phyloP scores from a whole-genome alignment of 2,329 filamentous ascomycete species.

The Dactylonectria macrodidyma region DNA sequence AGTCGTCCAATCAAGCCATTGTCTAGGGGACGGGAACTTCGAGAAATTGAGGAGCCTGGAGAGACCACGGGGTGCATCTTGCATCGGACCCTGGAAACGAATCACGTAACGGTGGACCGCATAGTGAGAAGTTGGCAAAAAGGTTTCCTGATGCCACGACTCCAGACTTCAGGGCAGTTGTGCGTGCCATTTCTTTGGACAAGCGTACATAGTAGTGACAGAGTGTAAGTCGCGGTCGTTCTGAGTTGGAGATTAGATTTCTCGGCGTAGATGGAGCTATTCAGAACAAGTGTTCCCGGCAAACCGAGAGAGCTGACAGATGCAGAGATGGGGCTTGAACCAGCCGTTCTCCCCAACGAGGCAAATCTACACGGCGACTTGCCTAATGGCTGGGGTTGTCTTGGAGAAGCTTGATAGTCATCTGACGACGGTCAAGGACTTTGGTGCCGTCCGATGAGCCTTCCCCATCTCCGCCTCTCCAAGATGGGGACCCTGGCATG shows the following conservation, averaged over 20 bases:
- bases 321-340: conserved; percentile 29
- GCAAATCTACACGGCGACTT: conserved; percentile 10
- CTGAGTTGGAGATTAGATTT: conserved; percentile 19
- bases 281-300: conserved; percentile 23
- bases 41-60: conserved; percentile 34
- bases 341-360: conserved; percentile 18
- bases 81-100: conserved; percentile 33
- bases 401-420: conserved; percentile 36
- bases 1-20: conserved; percentile 36
- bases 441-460: conserved; percentile 21
- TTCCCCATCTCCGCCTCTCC: conserved; percentile 21
- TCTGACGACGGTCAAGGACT: conserved; percentile 30
- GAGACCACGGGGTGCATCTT: conserved; percentile 33
- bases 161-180: background rate
- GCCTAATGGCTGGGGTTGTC: conserved; percentile 24
- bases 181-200: background rate
- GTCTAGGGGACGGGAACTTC: conserved; percentile 26
- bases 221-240: conserved; percentile 21
- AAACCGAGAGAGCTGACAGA: conserved; percentile 31
- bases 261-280: conserved; percentile 20
- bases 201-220: background rate
- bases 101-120: conserved; percentile 31
- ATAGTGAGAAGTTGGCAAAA: conserved; percentile 28
- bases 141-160: conserved; percentile 19
- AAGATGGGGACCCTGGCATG: conserved; percentile 27